Evolutionary conservation across 2,329 filamentous ascomycete genomes (phyloP).

Genomic region (Dothideomycetes sp.): DNA sequence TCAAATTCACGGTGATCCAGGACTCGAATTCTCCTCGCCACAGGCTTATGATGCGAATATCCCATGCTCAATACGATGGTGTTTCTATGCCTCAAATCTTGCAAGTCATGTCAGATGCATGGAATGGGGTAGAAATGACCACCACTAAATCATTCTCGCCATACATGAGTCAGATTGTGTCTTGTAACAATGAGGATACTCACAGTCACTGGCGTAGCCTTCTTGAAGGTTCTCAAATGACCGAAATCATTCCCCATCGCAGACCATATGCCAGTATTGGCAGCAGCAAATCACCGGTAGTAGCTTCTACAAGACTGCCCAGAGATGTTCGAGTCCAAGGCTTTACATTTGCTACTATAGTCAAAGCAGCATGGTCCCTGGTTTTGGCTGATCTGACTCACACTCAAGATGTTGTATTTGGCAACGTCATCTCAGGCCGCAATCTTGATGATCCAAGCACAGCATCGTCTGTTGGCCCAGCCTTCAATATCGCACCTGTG

Average conservation of each 20-base stretch:
- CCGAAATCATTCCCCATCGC: slow-evolving; percentile 13
- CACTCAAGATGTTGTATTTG: slow-evolving; percentile 47
- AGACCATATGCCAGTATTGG: slow-evolving; percentile 19
- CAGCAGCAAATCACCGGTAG: slow-evolving; percentile 28
- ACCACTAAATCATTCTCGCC: slow-evolving; percentile 1
- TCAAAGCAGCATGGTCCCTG: slow-evolving; percentile 51
- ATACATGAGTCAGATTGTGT: too few species aligned
- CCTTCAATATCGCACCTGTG: too few species aligned
- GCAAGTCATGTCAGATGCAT: slow-evolving; percentile 42
- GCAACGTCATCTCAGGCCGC: slow-evolving; percentile 56
- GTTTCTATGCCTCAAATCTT: slow-evolving; percentile 47
- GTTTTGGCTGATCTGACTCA: slow-evolving; percentile 44
- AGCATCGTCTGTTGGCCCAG: too few species aligned
- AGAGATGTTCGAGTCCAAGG: too few species aligned
- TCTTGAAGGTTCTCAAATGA: slow-evolving; percentile 46
- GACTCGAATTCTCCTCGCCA: slow-evolving; percentile 22
- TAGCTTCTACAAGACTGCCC: slow-evolving; percentile 18
- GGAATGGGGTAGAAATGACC: slow-evolving; percentile 13
- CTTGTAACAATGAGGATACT: too few species aligned
- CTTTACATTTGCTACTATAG: slow-evolving; percentile 30
- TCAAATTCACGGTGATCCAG: too few species aligned
- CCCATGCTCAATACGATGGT: slow-evolving; percentile 33
- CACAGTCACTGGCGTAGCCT: slow-evolving; percentile 53
- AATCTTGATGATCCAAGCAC: slow-evolving; percentile 45
- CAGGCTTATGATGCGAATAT: too few species aligned